Percentiles rank a stretch among this genome's conserved stretches.
phyloP scores from a whole-genome alignment of 164 flowering plant species.

The Vitis amurensis region DNA sequence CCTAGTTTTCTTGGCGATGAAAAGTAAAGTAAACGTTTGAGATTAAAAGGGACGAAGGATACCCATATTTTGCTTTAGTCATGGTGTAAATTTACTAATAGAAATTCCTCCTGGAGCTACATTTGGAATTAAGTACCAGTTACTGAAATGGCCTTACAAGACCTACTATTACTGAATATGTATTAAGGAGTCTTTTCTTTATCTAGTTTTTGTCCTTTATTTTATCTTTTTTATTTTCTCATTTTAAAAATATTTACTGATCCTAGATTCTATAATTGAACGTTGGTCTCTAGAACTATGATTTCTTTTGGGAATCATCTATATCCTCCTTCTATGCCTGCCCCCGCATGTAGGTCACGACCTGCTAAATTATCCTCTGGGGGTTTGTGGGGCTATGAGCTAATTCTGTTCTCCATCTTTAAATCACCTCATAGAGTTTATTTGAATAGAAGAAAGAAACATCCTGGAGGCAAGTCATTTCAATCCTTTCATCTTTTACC shows the following conservation, averaged over 20 bases:
- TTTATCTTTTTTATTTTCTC: not conserved
- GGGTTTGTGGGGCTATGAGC: slow-evolving; percentile 6
- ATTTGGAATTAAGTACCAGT: not conserved
- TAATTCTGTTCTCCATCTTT: slow-evolving; percentile 4
- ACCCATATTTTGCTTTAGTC: not conserved
- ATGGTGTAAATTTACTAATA: not conserved
- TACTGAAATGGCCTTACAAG: not conserved
- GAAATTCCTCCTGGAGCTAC: not conserved
- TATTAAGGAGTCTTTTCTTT: not conserved
- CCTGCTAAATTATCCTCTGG: not conserved
- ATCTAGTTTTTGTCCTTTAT: not conserved
- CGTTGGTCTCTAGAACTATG: too few relatives aligned
- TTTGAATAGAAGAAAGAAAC: slow-evolving; percentile 14
- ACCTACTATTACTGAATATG: not conserved
- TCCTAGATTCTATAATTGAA: not conserved
- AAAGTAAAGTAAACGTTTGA: too few relatives aligned
- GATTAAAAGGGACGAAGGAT: not conserved
- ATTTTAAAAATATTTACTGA: not conserved
- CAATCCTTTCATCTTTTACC: slow-evolving; percentile 20
- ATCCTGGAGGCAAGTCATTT: slow-evolving; percentile 13
- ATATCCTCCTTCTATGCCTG: not conserved
- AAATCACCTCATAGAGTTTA: slow-evolving; percentile 8
- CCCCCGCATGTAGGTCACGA: slow-evolving; percentile 1
- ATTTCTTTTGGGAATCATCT: not conserved
- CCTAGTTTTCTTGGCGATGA: not conserved